A percentile compares a stretch with the other conserved stretches of the same genome.
Evolutionary conservation across 2,329 filamentous ascomycete genomes (phyloP).

Genomic region (Fusarium sp.): DNA sequence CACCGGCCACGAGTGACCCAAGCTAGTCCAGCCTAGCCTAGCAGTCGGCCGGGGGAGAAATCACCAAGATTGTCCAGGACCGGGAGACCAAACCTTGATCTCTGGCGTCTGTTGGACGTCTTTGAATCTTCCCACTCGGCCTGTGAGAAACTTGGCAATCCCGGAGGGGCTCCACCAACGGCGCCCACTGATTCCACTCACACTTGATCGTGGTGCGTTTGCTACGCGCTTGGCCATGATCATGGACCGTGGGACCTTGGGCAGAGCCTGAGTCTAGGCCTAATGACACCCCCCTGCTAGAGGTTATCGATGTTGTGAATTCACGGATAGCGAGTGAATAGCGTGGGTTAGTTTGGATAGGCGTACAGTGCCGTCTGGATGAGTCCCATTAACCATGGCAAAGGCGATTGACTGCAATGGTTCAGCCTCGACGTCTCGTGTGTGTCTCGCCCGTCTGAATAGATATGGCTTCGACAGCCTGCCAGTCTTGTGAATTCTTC

Average conservation of each 20-base stretch:
- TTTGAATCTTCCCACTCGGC: constrained; percentile 26
- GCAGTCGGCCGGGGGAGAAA: constrained; percentile 10
- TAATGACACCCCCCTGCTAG: constrained; percentile 14
- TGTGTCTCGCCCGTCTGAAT: not conserved
- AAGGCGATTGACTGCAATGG: not conserved
- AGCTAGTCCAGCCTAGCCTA: constrained; percentile 10
- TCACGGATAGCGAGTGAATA: not conserved
- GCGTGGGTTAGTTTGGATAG: not conserved
- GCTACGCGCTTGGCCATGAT: constrained; percentile 32
- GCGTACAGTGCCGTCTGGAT: not conserved
- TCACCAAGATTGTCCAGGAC: constrained; percentile 33
- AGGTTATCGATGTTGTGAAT: not conserved
- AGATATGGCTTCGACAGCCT: not conserved
- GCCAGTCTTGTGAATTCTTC: constrained; percentile 4
- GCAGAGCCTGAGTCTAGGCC: constrained; percentile 15
- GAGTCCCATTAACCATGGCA: not conserved
- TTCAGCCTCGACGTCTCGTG: not conserved
- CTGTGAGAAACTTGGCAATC: constrained; percentile 29
- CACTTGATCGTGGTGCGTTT: constrained; percentile 41
- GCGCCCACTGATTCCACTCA: constrained; percentile 35
- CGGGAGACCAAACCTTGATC: constrained; percentile 32
- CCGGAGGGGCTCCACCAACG: constrained; percentile 31
- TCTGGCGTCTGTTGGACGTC: constrained; percentile 30
- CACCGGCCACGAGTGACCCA: constrained; percentile 39
- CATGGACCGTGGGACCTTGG: constrained; percentile 23